Conservation (phyloP, 805 yeast genomes). For the Zygotorulaspora chibaensis region DNA sequence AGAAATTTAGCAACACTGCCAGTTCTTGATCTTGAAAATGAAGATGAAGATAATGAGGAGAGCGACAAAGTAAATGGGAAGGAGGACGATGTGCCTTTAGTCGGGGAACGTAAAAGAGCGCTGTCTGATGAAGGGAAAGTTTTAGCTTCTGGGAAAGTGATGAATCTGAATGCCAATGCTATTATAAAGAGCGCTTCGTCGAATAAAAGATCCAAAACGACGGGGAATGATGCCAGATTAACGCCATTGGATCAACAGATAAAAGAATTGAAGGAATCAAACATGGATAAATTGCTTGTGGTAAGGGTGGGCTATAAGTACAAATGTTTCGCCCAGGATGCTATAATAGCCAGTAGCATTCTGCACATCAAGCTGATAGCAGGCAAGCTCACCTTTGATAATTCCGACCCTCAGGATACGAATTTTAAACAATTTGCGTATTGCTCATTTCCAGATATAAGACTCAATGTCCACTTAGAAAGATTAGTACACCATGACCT, state of each 20-base stretch:
- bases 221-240: slow-evolving; percentile 29
- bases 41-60: slow-evolving; percentile 6
- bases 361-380: slow-evolving; percentile 68
- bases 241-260: slow-evolving; percentile 84
- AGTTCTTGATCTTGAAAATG: not conserved
- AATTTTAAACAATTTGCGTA: slow-evolving; percentile 64
- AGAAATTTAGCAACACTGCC: not conserved
- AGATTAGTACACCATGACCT: slow-evolving; percentile 65
- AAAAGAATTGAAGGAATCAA: slow-evolving; percentile 53
- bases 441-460: slow-evolving; percentile 76
- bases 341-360: slow-evolving; percentile 59
- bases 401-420: slow-evolving; percentile 46
- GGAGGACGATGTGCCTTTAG: too few species aligned
- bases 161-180: not conserved
- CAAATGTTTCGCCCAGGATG: slow-evolving; percentile 83
- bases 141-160: not conserved
- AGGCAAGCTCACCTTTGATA: slow-evolving; percentile 56
- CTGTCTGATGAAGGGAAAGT: not conserved
- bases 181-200: slow-evolving; percentile 2
- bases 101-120: not conserved
- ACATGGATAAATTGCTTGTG: slow-evolving; percentile 68
- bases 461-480: slow-evolving; percentile 72
- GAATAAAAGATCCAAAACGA: not conserved
- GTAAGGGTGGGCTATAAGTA: slow-evolving; percentile 91
- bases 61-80: slow-evolving; percentile 2